A percentile compares a stretch with the other conserved stretches of the same genome.
Evolutionary conservation across 495 filamentous ascomycete genomes (phyloP).

Genomic region (Pseudomonodictys pantanalensis): DNA sequence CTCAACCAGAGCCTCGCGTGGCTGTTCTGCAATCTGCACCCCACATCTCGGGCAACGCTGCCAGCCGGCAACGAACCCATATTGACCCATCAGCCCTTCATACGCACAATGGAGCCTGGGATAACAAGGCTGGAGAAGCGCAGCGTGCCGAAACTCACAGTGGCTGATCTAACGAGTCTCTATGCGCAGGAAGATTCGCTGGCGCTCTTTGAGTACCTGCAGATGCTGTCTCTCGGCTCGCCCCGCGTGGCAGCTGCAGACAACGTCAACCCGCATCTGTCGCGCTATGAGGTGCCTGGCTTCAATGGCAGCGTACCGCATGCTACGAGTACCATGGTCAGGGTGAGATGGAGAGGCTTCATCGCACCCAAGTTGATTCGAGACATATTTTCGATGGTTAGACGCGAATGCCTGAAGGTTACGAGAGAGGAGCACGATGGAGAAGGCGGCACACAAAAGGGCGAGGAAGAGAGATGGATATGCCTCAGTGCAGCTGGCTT

Average conservation of each 20-base stretch:
- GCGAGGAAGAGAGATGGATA: conserved; percentile 35
- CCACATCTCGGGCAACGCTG: conserved; percentile 9
- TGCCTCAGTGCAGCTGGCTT: conserved; percentile 36
- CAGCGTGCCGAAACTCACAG: background rate
- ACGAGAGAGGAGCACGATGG: conserved; percentile 21
- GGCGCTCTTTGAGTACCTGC: conserved; percentile 75
- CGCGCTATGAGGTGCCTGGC: conserved; percentile 70
- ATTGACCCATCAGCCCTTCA: conserved; percentile 15
- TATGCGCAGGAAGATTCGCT: conserved; percentile 28
- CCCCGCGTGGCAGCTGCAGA: conserved; percentile 67
- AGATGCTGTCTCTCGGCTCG: conserved; percentile 66
- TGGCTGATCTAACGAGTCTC: conserved; percentile 2
- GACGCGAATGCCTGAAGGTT: conserved; percentile 19
- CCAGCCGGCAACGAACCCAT: conserved; percentile 20
- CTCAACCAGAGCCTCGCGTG: conserved; percentile 69
- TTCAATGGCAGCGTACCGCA: conserved; percentile 2
- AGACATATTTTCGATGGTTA: conserved; percentile 32
- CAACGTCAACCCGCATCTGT: conserved; percentile 73
- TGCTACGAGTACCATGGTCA: conserved; percentile 24
- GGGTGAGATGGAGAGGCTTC: conserved; percentile 40
- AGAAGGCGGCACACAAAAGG: conserved; percentile 5
- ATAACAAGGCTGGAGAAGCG: background rate
- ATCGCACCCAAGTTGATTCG: conserved; percentile 33
- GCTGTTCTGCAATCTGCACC: conserved; percentile 70
- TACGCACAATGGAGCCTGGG: conserved; percentile 5